Evolutionary conservation across 1,284 basidiomycete species (phyloP), one percentile per base, ranked within the genome.

Genomic region (Taiwanofungus camphoratus): DNA sequence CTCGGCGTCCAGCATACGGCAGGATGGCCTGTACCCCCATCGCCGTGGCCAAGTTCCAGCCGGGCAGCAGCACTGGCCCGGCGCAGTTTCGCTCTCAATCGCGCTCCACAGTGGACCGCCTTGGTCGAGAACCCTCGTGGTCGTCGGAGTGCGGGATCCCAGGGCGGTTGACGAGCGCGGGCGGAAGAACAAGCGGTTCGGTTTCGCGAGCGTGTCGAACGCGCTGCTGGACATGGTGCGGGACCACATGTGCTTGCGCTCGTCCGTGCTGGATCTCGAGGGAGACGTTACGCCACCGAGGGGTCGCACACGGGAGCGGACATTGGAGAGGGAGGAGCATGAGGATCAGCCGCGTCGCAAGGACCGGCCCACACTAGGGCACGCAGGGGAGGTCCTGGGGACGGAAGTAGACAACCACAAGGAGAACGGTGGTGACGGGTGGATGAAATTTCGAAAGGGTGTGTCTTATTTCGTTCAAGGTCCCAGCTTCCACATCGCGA

Each of bases 371-470:
- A 41, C 58, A 34, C 44, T 58, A 4, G 57, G 47, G 33, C 49
- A 53, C 52, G 49, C 76, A 24, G 64, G 61, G 19, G 68, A 65
- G 49, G 64, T 63, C 7, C 51, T 69, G 23, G 69, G 65, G 38
- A 54, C 61, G 16, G 72, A 74, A 8, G 57, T 57, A 35, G 73
- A 75, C 18, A 74, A 78, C 27, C 59, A 64, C 30, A 71, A 71
- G 59, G 66, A 67, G 19, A 59, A 53, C n/a, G 68, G 73, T n/a
- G n/a, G n/a, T 42, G 65, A 78, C 50, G 79, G 82, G 9, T 97
- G 92, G 87, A 87, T 87, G 55, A 87, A 96, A 63, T 95, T 97
- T 65, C 81, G 85, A 52, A 85, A 88, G 69, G 92, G 92, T 87
- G 45, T 34, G 71, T 63, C 26, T 29, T 29, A n/a, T 29, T 29